Conservation (phyloP, 306 rosid genomes). For the Gillenia trifoliata region DNA sequence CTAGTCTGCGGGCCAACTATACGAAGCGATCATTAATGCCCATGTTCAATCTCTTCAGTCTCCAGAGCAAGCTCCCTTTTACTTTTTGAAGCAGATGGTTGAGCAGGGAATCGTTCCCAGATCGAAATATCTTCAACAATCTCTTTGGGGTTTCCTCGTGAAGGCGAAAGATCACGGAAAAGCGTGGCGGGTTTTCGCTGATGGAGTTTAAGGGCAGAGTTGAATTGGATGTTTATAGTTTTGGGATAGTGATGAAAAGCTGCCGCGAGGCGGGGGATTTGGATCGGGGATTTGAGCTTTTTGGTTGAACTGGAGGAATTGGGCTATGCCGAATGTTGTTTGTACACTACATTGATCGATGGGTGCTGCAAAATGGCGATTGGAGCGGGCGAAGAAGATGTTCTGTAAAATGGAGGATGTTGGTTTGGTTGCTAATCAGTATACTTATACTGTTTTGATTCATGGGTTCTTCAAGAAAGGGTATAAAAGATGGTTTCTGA, state of each 20-base stretch:
- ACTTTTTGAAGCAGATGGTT: slow-evolving; percentile 41
- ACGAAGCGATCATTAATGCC: slow-evolving; percentile 50
- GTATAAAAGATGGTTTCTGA: slow-evolving; percentile 59
- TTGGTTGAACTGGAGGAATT: slow-evolving; percentile 38
- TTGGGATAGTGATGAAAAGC: slow-evolving; percentile 70
- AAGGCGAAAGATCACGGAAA: slow-evolving; percentile 31
- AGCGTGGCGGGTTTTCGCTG: slow-evolving; percentile 52
- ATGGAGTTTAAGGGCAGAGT: slow-evolving; percentile 31
- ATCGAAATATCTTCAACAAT: slow-evolving; percentile 48
- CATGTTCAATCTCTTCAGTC: slow-evolving; percentile 45
- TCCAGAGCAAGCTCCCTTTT: slow-evolving; percentile 45
- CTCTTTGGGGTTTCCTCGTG: slow-evolving; percentile 44
- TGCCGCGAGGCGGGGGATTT: slow-evolving; percentile 61
- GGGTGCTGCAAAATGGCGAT: slow-evolving; percentile 76
- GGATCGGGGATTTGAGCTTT: slow-evolving; percentile 51
- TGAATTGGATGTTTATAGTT: slow-evolving; percentile 50
- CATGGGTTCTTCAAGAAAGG: slow-evolving; percentile 73
- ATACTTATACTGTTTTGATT: slow-evolving; percentile 57
- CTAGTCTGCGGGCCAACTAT: slow-evolving; percentile 18
- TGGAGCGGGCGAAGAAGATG: slow-evolving; percentile 50
- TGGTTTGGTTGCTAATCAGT: slow-evolving; percentile 55
- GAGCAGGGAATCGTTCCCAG: slow-evolving; percentile 40
- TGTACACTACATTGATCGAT: slow-evolving; percentile 63
- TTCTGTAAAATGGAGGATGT: slow-evolving; percentile 54
- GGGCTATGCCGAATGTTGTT: slow-evolving; percentile 56